phyloP scores from a whole-genome alignment of 2,329 filamentous ascomycete genomes.

The Aspergillus felis region DNA sequence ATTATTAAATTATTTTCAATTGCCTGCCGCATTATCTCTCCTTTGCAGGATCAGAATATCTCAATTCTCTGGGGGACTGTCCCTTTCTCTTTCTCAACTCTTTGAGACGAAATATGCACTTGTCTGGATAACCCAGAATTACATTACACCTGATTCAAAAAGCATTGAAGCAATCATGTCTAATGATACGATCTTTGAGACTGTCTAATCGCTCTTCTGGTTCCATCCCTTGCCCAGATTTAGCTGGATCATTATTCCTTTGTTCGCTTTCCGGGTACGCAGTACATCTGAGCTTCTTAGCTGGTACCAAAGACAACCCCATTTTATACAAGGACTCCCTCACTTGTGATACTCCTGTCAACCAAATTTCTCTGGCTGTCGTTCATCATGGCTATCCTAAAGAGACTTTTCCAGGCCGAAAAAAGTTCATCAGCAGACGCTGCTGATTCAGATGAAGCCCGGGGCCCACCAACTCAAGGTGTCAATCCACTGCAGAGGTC shows the following conservation, averaged over 20 bases:
- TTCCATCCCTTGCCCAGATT: not conserved
- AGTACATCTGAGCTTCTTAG: not conserved
- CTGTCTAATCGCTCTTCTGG: not conserved
- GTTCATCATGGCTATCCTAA: slow-evolving; percentile 30
- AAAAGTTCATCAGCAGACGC: slow-evolving; percentile 14
- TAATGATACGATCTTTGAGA: not conserved
- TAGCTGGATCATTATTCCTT: not conserved
- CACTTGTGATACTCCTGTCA: not conserved
- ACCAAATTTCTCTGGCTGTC: not conserved
- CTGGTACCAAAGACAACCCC: not conserved
- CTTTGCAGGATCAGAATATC: not conserved
- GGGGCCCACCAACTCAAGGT: not conserved
- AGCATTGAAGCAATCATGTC: not conserved
- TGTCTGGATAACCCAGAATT: not conserved
- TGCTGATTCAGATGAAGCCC: slow-evolving; percentile 6
- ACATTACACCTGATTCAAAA: not conserved
- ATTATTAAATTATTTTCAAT: not conserved
- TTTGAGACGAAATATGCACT: not conserved
- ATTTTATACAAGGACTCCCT: not conserved
- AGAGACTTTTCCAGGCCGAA: slow-evolving; percentile 31
- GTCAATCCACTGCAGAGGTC: slow-evolving; percentile 7
- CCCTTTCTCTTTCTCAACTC: not conserved
- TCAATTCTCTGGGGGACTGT: not conserved
- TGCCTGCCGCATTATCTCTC: not conserved
- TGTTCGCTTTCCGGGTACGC: not conserved